Conservation (phyloP, 768 basidiomycete species). For the Boletus barrowsii region DNA sequence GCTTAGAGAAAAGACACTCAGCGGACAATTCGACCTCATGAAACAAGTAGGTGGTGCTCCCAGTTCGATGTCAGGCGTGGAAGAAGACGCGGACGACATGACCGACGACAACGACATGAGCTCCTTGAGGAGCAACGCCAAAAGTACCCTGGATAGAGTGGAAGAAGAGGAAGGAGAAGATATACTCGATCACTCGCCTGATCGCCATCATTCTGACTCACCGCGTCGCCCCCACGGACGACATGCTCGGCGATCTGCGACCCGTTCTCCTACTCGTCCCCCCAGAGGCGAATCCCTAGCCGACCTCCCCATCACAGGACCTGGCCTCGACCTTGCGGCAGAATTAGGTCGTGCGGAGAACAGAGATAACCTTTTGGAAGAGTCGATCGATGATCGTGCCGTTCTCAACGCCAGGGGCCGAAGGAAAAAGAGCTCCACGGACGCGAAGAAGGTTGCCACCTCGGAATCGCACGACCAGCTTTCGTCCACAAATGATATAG, state of each 20-base stretch:
- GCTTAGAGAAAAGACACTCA: slow-evolving; percentile 85
- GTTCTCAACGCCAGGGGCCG: slow-evolving; percentile 45
- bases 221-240: slow-evolving; percentile 41
- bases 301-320: slow-evolving; percentile 82
- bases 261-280: slow-evolving; percentile 42
- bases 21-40: slow-evolving; percentile 79
- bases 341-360: slow-evolving; percentile 91
- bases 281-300: slow-evolving; percentile 79
- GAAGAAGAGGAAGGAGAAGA: slow-evolving; percentile 50
- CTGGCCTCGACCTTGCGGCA: slow-evolving; percentile 85
- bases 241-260: slow-evolving; percentile 53
- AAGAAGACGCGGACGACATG: slow-evolving; percentile 31
- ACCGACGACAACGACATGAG: slow-evolving; percentile 46
- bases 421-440: slow-evolving; percentile 35
- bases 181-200: slow-evolving; percentile 38
- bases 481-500: slow-evolving; percentile 54
- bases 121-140: slow-evolving; percentile 54
- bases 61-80: slow-evolving; percentile 39
- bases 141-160: slow-evolving; percentile 61
- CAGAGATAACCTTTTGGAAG: slow-evolving; percentile 70
- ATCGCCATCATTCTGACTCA: slow-evolving; percentile 37
- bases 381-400: slow-evolving; percentile 49
- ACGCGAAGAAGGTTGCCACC: slow-evolving; percentile 32
- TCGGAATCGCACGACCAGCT: slow-evolving; percentile 43
- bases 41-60: slow-evolving; percentile 57